A percentile compares a stretch with the other conserved stretches of the same genome.
Conservation (phyloP, 192 early-diverging fungal genomes). For the Phlyctochytrium bullatum region DNA sequence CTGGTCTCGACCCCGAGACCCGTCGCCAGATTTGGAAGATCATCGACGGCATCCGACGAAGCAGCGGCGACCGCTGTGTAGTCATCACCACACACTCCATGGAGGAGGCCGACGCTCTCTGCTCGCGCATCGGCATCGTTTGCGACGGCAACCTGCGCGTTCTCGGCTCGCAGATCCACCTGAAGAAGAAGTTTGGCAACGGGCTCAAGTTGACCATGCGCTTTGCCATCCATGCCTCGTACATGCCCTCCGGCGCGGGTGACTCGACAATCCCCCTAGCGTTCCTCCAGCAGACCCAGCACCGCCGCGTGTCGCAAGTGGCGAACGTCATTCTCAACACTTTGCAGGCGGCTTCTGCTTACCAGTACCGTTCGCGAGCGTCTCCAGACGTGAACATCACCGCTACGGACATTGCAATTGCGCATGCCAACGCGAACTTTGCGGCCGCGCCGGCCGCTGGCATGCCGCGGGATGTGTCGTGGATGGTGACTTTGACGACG, state of each 20-base stretch:
- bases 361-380: neutral
- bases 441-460: neutral
- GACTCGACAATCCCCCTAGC: neutral
- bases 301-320: neutral
- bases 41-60: slow-evolving; percentile 44
- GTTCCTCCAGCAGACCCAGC: neutral
- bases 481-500: slow-evolving; percentile 28
- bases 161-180: slow-evolving; percentile 24
- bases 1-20: slow-evolving; percentile 46
- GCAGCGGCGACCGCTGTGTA: slow-evolving; percentile 38
- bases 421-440: slow-evolving; percentile 16
- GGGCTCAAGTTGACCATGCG: slow-evolving; percentile 27
- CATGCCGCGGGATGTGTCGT: slow-evolving; percentile 13
- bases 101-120: slow-evolving; percentile 64
- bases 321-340: neutral
- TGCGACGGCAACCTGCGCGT: slow-evolving; percentile 26
- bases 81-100: slow-evolving; percentile 68
- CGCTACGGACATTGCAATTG: slow-evolving; percentile 12
- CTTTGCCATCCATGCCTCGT: neutral
- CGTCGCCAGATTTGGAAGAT: slow-evolving; percentile 52
- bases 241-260: neutral
- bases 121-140: slow-evolving; percentile 38
- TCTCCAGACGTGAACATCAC: neutral
- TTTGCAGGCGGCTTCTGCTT: neutral
- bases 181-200: slow-evolving; percentile 37